Evolutionary conservation across 2,329 filamentous ascomycete genomes (phyloP).

Genomic region (Fusarium sp.): DNA sequence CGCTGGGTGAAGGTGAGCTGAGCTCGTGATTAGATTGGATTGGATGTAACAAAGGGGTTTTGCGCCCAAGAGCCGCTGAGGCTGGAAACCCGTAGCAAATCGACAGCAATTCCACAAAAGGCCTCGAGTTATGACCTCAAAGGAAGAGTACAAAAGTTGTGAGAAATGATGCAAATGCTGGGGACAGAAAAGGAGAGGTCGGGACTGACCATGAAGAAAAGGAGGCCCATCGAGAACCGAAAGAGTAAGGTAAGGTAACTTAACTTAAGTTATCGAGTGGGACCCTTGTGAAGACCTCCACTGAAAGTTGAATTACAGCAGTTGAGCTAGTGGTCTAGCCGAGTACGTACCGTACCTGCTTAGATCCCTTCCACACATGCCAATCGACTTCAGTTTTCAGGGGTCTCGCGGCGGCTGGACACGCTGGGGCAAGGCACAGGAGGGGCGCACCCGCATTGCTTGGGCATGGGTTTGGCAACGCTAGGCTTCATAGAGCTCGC

Average conservation of each 20-base stretch:
- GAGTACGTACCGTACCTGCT: conserved; percentile 24
- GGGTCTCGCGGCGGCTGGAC: conserved; percentile 21
- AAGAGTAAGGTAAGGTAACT: not conserved
- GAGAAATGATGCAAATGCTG: conserved; percentile 14
- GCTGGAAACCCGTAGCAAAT: conserved; percentile 10
- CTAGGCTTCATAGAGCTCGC: conserved; percentile 15
- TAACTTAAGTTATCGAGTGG: conserved; percentile 27
- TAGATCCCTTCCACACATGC: conserved; percentile 11
- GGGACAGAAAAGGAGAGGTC: conserved; percentile 35
- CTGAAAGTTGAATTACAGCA: conserved; percentile 34
- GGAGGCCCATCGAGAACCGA: conserved; percentile 39
- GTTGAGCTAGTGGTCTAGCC: conserved; percentile 16
- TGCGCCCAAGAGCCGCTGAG: conserved; percentile 15
- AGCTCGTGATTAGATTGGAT: conserved; percentile 18
- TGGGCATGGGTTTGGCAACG: conserved; percentile 16
- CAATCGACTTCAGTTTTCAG: not conserved
- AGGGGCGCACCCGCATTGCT: conserved; percentile 24
- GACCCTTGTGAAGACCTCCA: conserved; percentile 31
- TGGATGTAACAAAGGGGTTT: conserved; percentile 31
- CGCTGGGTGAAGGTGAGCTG: conserved; percentile 1
- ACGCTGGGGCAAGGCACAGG: conserved; percentile 19
- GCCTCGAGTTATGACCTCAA: not conserved
- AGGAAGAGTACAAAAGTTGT: not conserved
- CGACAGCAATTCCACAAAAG: conserved; percentile 7
- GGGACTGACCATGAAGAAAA: conserved; percentile 36